Percentiles rank a stretch among this genome's conserved stretches.
These are phyloP conservation scores for Ulmus americana DNA, from an alignment of 331 rosid species.

Conservation along the genomic window DNA sequence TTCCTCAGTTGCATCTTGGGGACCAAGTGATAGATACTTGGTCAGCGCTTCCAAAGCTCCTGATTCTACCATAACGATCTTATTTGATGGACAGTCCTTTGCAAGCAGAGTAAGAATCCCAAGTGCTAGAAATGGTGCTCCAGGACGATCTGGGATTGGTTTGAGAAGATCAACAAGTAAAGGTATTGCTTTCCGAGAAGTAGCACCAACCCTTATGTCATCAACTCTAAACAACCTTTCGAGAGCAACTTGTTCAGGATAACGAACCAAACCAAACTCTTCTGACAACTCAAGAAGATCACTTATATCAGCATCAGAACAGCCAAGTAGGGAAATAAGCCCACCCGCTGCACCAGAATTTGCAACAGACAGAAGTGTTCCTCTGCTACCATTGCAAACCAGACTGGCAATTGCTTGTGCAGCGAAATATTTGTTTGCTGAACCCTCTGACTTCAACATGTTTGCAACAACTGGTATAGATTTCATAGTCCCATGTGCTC, in stretches of 20 bases:
- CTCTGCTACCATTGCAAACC: constrained; percentile 98
- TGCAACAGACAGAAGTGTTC: constrained; percentile 91
- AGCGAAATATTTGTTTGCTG: constrained; percentile 79
- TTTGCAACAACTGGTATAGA: constrained; percentile 76
- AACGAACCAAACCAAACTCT: constrained; percentile 75
- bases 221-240: constrained; percentile 95
- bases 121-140: constrained; percentile 94
- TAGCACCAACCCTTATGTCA: constrained; percentile 91
- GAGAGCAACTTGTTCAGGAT: constrained; percentile 93
- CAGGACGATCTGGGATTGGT: constrained; percentile 98
- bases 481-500: constrained; percentile 80
- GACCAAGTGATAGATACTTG: constrained; percentile 90
- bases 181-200: constrained; percentile 96
- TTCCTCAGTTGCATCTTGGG: constrained; percentile 94
- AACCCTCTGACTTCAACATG: constrained; percentile 79
- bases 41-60: constrained; percentile 94
- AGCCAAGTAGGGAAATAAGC: constrained; percentile 87
- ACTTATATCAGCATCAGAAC: constrained; percentile 83
- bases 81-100: constrained; percentile 82
- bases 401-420: constrained; percentile 91
- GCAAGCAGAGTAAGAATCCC: constrained; percentile 81
- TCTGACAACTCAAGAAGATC: constrained; percentile 87
- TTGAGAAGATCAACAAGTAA: constrained; percentile 95
- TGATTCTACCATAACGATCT: constrained; percentile 88
- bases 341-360: constrained; percentile 98